These are phyloP conservation scores for Rhizopogon salebrosus DNA, from an alignment of 768 basidiomycete genomes.

Conservation along the genomic window DNA sequence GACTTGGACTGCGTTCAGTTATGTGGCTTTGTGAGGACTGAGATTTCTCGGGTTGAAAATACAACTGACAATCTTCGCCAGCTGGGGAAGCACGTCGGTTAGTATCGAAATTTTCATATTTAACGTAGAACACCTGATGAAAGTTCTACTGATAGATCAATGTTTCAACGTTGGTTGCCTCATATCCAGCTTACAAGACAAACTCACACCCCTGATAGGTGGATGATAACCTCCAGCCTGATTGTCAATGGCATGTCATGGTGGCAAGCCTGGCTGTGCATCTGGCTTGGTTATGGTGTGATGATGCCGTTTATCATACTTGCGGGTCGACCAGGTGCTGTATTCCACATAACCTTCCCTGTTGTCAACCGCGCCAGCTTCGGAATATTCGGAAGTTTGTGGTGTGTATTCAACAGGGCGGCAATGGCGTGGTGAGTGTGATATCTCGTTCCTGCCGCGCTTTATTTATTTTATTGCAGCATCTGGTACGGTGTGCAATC, in stretches of 20 bases:
- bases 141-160: not conserved
- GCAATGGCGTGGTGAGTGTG: slow-evolving; percentile 56
- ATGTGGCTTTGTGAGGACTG: slow-evolving; percentile 48
- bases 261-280: slow-evolving; percentile 78
- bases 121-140: not conserved
- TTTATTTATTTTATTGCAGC: slow-evolving; percentile 22
- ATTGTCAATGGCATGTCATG: slow-evolving; percentile 59
- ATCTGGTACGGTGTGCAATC: slow-evolving; percentile 71
- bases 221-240: slow-evolving; percentile 70
- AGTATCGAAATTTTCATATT: not conserved
- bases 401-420: slow-evolving; percentile 68
- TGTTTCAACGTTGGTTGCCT: not conserved
- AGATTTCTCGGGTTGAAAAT: not conserved
- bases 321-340: slow-evolving; percentile 67
- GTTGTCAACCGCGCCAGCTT: slow-evolving; percentile 64
- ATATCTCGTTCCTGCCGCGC: slow-evolving; percentile 12
- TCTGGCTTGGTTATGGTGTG: slow-evolving; percentile 55
- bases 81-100: slow-evolving; percentile 65
- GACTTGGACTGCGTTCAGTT: slow-evolving; percentile 57
- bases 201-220: slow-evolving; percentile 29
- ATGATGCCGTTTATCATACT: slow-evolving; percentile 63
- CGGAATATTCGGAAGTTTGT: slow-evolving; percentile 65
- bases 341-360: slow-evolving; percentile 66
- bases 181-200: not conserved
- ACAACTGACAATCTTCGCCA: not conserved